Conservation (phyloP, 441 rosid genomes). For the Hypseocharis bilobata region DNA sequence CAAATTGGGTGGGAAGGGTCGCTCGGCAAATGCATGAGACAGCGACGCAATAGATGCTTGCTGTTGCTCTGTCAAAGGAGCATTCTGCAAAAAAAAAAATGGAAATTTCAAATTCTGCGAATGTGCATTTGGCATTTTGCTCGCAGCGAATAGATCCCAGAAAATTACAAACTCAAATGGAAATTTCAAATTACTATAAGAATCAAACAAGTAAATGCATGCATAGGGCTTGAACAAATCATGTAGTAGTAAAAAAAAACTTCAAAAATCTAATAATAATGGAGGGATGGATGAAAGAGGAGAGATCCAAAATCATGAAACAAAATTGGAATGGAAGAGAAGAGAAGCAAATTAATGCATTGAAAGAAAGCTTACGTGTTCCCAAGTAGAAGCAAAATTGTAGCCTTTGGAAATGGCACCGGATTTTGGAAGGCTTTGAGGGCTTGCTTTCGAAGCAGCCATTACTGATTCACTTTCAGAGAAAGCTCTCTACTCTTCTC, state of each 20-base stretch:
- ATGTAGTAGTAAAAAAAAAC: too few relatives aligned
- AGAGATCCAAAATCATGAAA: not conserved
- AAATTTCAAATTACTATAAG: not conserved
- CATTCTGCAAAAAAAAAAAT: conserved; percentile 39
- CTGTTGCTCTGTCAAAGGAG: conserved; percentile 81
- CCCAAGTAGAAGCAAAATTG: conserved; percentile 95
- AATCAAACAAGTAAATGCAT: not conserved
- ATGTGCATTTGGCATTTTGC: not conserved
- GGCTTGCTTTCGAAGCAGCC: conserved; percentile 40
- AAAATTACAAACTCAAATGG: not conserved
- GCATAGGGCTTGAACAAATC: too few relatives aligned
- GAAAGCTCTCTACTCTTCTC: too few relatives aligned
- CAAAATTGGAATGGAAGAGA: not conserved
- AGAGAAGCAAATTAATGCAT: not conserved
- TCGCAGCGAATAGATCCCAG: not conserved
- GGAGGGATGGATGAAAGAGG: not conserved
- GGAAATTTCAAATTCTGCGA: not conserved
- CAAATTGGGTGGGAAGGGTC: conserved; percentile 67
- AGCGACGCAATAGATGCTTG: conserved; percentile 59
- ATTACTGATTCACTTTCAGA: too few relatives aligned
- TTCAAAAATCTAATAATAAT: not conserved
- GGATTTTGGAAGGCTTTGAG: conserved; percentile 51
- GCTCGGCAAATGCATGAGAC: conserved; percentile 65
- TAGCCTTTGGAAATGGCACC: conserved; percentile 83
- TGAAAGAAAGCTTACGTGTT: conserved; percentile 43